Base-by-base conservation (phyloP, 2,329 filamentous ascomycete species). In the Coniochaeta sp. region DNA sequence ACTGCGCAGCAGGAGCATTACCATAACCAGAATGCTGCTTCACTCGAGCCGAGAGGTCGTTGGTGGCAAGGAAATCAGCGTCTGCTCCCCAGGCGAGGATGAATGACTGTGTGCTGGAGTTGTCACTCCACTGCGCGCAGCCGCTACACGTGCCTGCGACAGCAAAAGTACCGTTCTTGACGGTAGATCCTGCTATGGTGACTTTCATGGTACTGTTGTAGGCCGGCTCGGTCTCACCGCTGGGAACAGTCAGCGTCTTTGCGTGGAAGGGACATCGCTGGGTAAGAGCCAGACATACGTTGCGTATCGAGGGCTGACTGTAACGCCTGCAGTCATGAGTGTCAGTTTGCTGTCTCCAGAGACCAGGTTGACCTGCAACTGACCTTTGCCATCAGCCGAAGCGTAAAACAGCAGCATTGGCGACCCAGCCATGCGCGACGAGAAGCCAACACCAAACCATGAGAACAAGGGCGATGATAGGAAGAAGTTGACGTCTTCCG, bases 401-500 rank as follows among this genome's bases (percentile, higher is more conserved):
- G 67, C 58, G 31, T 70, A 68, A 50, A 64, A 62, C 19, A 70
- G 60, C n/a, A 70, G 59, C 62, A 68, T 67, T 12, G 67, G 59
- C 0, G 65, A 58, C 43, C 64, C 50, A n/a, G 67, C 43, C 67
- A 69, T 69, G 38, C 50, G 31, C 9, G 54, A 40, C 59, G 67
- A 67, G 56, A 70, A 67, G 54, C 68, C 68, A 38, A 70, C 59
- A 50, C 64, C 68, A 61, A 66, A 68, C 62, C 62, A 66, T 36
- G 54, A 57, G 22, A 34, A 57, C 38, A 66, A 57, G 19, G 67
- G 65, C 4, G 67, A 62, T 2, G 59, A 50, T 50, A 69, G 44
- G 55, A 63, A 68, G 44, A 70, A 66, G 65, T 68, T 69, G 64
- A 70, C 61, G 50, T 70, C 67, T 28, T 67, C 60, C 1, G 67